A percentile compares a stretch with the other conserved stretches of the same genome.
Evolutionary conservation across 2,329 filamentous ascomycete genomes (phyloP).

Genomic region (Penicillium frequentans): DNA sequence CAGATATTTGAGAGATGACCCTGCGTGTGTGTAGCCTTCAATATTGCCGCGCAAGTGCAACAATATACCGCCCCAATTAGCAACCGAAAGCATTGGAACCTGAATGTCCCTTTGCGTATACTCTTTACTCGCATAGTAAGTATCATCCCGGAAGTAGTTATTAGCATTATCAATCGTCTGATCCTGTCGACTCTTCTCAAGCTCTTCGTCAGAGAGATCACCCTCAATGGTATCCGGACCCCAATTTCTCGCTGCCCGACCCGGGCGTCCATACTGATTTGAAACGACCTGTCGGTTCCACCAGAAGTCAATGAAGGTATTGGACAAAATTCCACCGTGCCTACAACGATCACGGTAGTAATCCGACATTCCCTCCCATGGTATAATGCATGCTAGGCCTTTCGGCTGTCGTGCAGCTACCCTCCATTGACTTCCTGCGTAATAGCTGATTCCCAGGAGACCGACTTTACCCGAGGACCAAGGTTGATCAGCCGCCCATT

Average conservation of each 20-base stretch:
- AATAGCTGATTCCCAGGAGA: constrained; percentile 54
- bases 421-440: constrained; percentile 56
- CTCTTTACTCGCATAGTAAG: constrained; percentile 10
- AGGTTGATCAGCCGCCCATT: constrained; percentile 49
- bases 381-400: constrained; percentile 52
- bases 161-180: constrained; percentile 48
- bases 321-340: constrained; percentile 62
- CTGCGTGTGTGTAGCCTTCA: constrained; percentile 40
- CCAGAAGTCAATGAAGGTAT: constrained; percentile 63
- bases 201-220: constrained; percentile 35
- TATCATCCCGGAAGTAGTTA: constrained; percentile 61
- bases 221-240: constrained; percentile 48
- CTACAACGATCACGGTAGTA: constrained; percentile 60
- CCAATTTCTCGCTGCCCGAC: constrained; percentile 43
- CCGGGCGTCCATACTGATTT: constrained; percentile 66
- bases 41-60: no score
- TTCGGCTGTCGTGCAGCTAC: constrained; percentile 54
- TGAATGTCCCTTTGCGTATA: constrained; percentile 70
- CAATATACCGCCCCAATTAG: no score
- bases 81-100: constrained; percentile 57
- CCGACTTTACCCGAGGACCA: constrained; percentile 50
- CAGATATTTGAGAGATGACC: constrained; percentile 67
- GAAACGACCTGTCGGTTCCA: constrained; percentile 66
- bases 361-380: constrained; percentile 42
- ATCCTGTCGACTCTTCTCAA: constrained; percentile 39